A percentile compares a stretch with the other conserved stretches of the same genome.
phyloP scores from a whole-genome alignment of 257 asterid genomes.

The Fraxinus excelsior region DNA sequence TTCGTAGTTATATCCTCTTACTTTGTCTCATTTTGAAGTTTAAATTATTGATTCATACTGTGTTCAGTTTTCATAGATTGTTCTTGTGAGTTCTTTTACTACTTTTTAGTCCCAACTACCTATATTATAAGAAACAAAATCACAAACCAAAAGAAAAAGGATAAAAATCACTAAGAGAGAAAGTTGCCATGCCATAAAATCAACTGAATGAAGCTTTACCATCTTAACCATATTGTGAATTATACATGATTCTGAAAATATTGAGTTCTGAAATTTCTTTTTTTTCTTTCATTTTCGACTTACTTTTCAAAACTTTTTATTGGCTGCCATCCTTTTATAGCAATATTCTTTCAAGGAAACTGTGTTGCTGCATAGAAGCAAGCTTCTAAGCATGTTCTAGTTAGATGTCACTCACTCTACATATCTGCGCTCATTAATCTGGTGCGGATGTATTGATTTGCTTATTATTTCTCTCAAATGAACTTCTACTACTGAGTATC shows the following conservation, averaged over 20 bases:
- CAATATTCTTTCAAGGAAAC: background rate
- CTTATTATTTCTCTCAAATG: background rate
- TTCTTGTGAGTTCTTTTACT: background rate
- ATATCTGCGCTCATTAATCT: background rate
- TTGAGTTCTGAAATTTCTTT: background rate
- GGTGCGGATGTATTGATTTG: background rate
- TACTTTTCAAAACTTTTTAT: no score
- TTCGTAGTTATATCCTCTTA: constrained; percentile 27
- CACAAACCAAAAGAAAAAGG: background rate
- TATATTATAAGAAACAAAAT: background rate
- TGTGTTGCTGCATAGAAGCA: background rate
- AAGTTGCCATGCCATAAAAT: background rate
- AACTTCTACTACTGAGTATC: background rate
- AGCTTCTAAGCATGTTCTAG: background rate
- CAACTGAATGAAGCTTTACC: background rate
- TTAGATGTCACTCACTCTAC: background rate
- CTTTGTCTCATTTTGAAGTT: background rate
- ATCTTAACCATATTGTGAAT: background rate
- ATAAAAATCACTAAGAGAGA: background rate
- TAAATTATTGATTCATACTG: constrained; percentile 1
- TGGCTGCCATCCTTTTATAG: background rate
- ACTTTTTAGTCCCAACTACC: background rate
- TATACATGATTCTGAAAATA: background rate
- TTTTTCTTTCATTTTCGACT: no score
- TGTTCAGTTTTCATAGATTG: background rate